Evolutionary conservation across 805 yeast genomes (phyloP), one percentile per base, ranked within the genome.

Genomic region (Yamadazyma phyllophila): DNA sequence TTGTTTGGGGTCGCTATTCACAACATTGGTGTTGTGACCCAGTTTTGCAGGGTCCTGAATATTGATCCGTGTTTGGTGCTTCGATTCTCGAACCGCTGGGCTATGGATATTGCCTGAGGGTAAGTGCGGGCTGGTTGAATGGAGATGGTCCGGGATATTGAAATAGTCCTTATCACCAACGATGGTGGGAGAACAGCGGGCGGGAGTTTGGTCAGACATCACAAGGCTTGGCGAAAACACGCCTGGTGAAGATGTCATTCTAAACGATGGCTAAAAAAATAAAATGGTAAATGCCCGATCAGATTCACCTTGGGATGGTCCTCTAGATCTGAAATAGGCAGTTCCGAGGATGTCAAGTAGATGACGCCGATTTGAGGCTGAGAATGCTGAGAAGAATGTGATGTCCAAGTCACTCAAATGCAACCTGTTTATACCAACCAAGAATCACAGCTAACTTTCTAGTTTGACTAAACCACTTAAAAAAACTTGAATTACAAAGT

Each of bases 211-310:
- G 13, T 13, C 31, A 16, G 17, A 12, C 6, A 29, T n/a, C 24
- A 38, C 17, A 29, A 20, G 24, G 17, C 33, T 39, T 14, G 48
- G 48, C 7, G 48, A 45, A 31, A 29, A 41, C 16, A 41, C 35
- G 10, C 41, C 24, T 12, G 48, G 48, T 10, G 45, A 41, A 11
- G 48, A 33, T 13, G 48, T 24, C 48, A 45, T 45, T 7, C n/a
- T 31, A 15, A 34, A 15, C 20, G 26, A 7, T 29, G 13, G 11
- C 31, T 29, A 29, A 11, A 29, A 29, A 29, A 29, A 11, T 20
- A 20, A n/a, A 29, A 29, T 29, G 31, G 13, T n/a, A 11, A 8
- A n/a, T 29, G 31, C 31, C 31, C 31, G 31, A 29, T 29, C 13
- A 29, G 31, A 11, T 10, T 29, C 4, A 3, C 5, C 24, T 13